Percentiles rank a stretch among this genome's conserved stretches.
Conservation (phyloP, 1,284 basidiomycete species). For the Naganishia albida region DNA sequence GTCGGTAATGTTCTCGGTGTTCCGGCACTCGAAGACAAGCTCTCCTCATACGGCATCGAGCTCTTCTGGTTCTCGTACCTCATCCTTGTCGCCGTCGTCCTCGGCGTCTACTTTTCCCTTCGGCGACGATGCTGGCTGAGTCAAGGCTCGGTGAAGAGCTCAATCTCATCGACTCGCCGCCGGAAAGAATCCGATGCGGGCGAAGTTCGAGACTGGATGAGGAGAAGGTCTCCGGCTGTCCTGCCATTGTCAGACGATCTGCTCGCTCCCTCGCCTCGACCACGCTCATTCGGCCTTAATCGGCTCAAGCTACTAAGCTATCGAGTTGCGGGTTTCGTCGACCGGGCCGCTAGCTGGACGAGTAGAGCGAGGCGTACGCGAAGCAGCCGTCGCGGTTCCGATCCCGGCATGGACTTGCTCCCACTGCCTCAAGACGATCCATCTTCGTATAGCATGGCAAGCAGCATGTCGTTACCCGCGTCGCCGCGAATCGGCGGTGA, state of each 20-base stretch:
- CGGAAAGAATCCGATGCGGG: constrained; percentile 33
- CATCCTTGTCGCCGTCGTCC: constrained; percentile 35
- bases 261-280: constrained; percentile 1
- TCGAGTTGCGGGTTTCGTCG: constrained; percentile 15
- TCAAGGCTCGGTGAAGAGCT: constrained; percentile 1
- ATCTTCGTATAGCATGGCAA: constrained; percentile 20
- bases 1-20: constrained; percentile 30
- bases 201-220: constrained; percentile 28
- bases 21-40: constrained; percentile 35
- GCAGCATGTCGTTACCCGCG: constrained; percentile 27
- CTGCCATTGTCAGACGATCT: constrained; percentile 15
- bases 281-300: constrained; percentile 1
- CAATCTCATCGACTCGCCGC: not conserved
- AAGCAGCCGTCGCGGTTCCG: not conserved
- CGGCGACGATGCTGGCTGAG: constrained; percentile 33
- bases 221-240: constrained; percentile 31
- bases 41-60: constrained; percentile 42
- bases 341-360: constrained; percentile 12
- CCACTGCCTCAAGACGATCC: constrained; percentile 2
- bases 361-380: not conserved
- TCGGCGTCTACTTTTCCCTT: constrained; percentile 19
- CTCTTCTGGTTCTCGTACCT: constrained; percentile 45
- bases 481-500: constrained; percentile 28
- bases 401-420: constrained; percentile 16
- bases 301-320: constrained; percentile 26